Conservation (phyloP, 129 eudicot genomes). For the Chrysanthemum makinoi region DNA sequence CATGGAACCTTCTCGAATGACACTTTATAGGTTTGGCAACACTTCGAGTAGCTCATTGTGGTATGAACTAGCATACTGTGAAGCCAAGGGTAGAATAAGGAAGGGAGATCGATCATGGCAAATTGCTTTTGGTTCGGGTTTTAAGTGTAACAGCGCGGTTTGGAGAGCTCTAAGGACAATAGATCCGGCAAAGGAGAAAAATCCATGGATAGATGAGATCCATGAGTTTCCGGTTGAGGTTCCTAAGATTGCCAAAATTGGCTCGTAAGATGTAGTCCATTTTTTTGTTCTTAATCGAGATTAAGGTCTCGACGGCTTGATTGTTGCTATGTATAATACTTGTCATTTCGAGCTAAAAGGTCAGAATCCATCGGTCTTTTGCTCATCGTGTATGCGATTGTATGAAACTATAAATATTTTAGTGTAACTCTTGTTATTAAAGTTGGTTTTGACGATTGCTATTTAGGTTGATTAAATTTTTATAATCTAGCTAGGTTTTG, state of each 20-base stretch:
- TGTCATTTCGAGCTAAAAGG: constrained; percentile 1
- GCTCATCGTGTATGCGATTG: constrained; percentile 9
- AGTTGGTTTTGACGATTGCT: no score
- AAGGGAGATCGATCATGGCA: constrained; percentile 66
- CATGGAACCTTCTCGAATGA: constrained; percentile 84
- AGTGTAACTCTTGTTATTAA: not conserved
- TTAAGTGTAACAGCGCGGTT: constrained; percentile 68
- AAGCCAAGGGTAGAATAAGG: constrained; percentile 64
- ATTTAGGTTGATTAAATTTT: no score
- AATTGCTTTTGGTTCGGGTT: constrained; percentile 74
- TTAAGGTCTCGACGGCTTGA: not conserved
- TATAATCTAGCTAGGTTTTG: no score
- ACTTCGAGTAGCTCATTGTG: constrained; percentile 77
- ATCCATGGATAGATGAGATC: constrained; percentile 61
- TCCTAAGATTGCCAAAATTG: constrained; percentile 34
- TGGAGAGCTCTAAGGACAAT: constrained; percentile 61
- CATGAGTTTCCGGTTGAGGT: constrained; percentile 60
- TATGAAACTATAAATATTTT: not conserved
- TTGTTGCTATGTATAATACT: constrained; percentile 15
- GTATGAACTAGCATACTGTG: constrained; percentile 64
- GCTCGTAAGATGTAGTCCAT: constrained; percentile 2
- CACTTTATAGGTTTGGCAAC: constrained; percentile 63
- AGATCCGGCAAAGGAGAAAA: constrained; percentile 59
- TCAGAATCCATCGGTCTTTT: constrained; percentile 1
- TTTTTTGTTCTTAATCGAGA: not conserved